A percentile compares a stretch with the other conserved stretches of the same genome.
Conservation (phyloP, 352 stramenopile genomes). For the Pythium brachiatum region DNA sequence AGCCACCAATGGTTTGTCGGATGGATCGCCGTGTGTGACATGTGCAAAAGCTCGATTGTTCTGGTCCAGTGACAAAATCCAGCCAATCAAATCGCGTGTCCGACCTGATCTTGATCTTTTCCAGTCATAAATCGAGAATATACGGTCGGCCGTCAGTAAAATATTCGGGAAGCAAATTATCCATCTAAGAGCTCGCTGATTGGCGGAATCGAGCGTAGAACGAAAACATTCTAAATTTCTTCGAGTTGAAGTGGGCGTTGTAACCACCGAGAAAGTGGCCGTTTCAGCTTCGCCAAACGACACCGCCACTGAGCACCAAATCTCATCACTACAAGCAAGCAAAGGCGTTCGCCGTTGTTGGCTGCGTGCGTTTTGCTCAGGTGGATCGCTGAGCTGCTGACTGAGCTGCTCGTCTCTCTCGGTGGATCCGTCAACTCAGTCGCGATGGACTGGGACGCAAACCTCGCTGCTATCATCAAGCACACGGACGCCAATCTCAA, state of each 20-base stretch:
- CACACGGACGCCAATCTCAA: constrained; percentile 75
- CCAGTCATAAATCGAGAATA: constrained; percentile 23
- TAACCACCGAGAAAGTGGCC: constrained; percentile 3
- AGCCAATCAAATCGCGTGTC: constrained; percentile 9
- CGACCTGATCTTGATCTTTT: constrained; percentile 23
- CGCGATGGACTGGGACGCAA: constrained; percentile 67
- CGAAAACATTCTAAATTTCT: constrained; percentile 1
- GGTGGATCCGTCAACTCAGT: background rate
- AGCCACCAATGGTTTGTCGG: constrained; percentile 23
- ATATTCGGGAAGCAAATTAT: background rate
- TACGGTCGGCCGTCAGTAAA: constrained; percentile 9
- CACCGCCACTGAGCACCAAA: background rate
- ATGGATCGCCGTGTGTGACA: constrained; percentile 17
- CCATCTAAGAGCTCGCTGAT: background rate
- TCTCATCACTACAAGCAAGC: too few species aligned
- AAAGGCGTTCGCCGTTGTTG: too few species aligned
- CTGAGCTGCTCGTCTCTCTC: background rate
- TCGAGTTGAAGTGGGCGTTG: background rate
- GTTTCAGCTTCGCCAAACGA: background rate
- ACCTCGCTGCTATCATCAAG: constrained; percentile 79
- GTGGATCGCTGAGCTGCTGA: background rate
- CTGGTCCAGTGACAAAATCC: constrained; percentile 17
- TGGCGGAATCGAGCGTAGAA: constrained; percentile 11
- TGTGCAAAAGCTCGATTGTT: constrained; percentile 17
- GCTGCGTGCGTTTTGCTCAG: too few species aligned